Evolutionary conservation across 768 basidiomycete species (phyloP).

Genomic region (Termitomyces sp.): DNA sequence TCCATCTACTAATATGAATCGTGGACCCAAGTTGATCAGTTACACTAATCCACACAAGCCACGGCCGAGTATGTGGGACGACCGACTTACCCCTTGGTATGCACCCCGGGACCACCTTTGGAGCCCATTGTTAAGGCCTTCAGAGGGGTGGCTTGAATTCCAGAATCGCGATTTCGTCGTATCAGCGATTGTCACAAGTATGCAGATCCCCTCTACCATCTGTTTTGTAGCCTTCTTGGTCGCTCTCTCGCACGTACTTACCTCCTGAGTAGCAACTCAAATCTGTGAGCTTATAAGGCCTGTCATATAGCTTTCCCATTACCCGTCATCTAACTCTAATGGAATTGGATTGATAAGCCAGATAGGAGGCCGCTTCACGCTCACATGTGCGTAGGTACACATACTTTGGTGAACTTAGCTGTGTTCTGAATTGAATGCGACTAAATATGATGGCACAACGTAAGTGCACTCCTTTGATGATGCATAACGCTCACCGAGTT

Average conservation of each 20-base stretch:
- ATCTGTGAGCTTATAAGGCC: not conserved
- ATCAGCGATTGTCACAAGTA: not conserved
- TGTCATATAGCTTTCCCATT: not conserved
- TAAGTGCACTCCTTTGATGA: not conserved
- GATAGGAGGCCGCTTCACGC: not conserved
- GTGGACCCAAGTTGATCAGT: not conserved
- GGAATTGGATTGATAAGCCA: not conserved
- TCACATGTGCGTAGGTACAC: slow-evolving; percentile 3
- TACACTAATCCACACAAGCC: not conserved
- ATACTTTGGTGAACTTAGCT: not conserved
- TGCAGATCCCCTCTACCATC: not conserved
- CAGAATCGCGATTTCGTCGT: not conserved
- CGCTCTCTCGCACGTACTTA: not conserved
- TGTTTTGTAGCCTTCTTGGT: not conserved
- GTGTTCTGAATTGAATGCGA: not conserved
- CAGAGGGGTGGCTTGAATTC: too few species aligned
- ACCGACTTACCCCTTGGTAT: not conserved
- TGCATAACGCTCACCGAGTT: not conserved
- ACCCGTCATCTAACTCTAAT: not conserved
- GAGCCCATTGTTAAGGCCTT: too few species aligned
- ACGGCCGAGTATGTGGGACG: not conserved
- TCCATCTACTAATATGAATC: too few species aligned
- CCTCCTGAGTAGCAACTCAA: not conserved
- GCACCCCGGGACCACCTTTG: not conserved
- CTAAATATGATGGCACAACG: too few species aligned